phyloP scores from a whole-genome alignment of 2,329 filamentous ascomycete species.

The Coleophoma crateriformis region DNA sequence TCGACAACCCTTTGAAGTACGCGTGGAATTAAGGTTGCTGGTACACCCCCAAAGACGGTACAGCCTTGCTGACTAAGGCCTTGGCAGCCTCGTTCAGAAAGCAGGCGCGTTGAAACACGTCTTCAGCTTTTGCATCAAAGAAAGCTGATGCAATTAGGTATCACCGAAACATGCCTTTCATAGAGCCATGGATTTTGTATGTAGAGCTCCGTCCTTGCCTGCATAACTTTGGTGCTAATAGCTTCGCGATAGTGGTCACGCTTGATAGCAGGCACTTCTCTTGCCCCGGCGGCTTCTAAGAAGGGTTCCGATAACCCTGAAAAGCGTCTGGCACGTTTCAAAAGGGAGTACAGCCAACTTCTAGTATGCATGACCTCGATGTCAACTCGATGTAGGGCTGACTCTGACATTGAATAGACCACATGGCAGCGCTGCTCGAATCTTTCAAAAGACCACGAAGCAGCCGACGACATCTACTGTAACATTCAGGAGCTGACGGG shows the following conservation, averaged over 20 bases:
- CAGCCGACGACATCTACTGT: slow-evolving; percentile 56
- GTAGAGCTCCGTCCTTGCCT: background rate
- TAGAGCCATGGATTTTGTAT: slow-evolving; percentile 3
- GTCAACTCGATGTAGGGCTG: slow-evolving; percentile 2
- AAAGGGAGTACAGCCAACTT: slow-evolving; percentile 59
- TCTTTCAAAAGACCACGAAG: slow-evolving; percentile 52
- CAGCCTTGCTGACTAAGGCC: background rate
- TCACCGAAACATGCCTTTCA: slow-evolving; percentile 1
- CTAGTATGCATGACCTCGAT: slow-evolving; percentile 37
- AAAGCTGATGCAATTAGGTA: background rate
- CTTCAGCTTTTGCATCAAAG: background rate
- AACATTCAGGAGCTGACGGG: slow-evolving; percentile 57
- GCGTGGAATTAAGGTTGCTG: no score
- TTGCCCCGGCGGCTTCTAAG: slow-evolving; percentile 47
- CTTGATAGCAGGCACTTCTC: slow-evolving; percentile 56
- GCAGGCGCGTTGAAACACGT: background rate
- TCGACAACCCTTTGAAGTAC: no score
- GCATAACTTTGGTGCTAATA: slow-evolving; percentile 6
- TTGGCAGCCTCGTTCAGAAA: background rate
- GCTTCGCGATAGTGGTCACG: slow-evolving; percentile 52
- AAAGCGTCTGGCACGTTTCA: slow-evolving; percentile 59
- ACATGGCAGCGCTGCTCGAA: slow-evolving; percentile 59
- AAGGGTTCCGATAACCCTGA: slow-evolving; percentile 59
- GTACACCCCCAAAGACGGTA: no score
- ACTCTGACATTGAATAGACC: slow-evolving; percentile 30